A percentile compares a stretch with the other conserved stretches of the same genome.
Conservation (phyloP, 371 early-diverging fungal genomes). For the Mortierella sp. region DNA sequence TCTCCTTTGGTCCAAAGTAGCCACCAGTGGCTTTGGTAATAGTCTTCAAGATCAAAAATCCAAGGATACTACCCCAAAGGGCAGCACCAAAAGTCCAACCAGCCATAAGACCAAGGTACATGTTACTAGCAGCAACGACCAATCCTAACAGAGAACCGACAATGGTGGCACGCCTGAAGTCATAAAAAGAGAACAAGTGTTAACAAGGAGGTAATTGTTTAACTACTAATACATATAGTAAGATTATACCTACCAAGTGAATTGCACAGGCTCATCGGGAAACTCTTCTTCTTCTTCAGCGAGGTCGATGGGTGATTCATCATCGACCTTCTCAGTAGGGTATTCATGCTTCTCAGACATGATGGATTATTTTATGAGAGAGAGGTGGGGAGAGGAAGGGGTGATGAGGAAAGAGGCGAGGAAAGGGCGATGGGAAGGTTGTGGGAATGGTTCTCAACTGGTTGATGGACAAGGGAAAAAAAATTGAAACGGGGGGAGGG, state of each 20-base stretch:
- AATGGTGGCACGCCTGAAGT: constrained; percentile 56
- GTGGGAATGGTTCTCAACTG: neutral
- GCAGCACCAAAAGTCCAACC: constrained; percentile 82
- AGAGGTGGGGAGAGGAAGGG: no score
- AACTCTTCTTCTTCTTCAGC: constrained; percentile 32
- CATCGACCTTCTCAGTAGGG: neutral
- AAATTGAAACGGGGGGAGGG: neutral
- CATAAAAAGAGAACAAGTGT: neutral
- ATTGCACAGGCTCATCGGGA: constrained; percentile 30
- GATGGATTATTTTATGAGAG: neutral
- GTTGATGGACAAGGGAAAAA: neutral
- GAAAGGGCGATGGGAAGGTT: neutral
- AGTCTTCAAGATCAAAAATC: constrained; percentile 78
- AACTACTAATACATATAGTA: neutral
- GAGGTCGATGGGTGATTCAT: constrained; percentile 5
- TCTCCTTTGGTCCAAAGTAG: constrained; percentile 79
- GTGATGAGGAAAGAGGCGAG: no score
- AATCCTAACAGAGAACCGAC: constrained; percentile 66
- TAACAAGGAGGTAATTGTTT: neutral
- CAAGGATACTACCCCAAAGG: constrained; percentile 72
- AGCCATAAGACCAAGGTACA: constrained; percentile 79
- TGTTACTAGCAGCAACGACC: constrained; percentile 79
- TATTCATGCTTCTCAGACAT: neutral
- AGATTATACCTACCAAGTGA: constrained; percentile 31
- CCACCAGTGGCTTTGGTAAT: constrained; percentile 67